Percentiles rank a stretch among this genome's conserved stretches.
These are phyloP conservation scores for Eutrema heterophyllum DNA, from an alignment of 345 rosid genomes.

Conservation along the genomic window DNA sequence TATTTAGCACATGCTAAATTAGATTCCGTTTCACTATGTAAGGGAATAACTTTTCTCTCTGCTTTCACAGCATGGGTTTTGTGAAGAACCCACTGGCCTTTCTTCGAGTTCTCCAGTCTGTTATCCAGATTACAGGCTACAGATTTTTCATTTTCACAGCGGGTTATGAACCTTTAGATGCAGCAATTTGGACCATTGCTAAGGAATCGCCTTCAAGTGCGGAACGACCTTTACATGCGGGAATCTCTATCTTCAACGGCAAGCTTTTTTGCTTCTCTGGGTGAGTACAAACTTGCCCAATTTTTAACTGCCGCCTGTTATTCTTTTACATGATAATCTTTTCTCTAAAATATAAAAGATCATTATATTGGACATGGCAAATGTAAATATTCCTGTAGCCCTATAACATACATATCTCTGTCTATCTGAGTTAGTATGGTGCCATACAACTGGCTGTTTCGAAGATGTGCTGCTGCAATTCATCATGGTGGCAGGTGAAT, in stretches of 20 bases:
- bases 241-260: conserved; percentile 42
- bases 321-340: not conserved
- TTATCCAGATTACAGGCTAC: conserved; percentile 38
- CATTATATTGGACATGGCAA: not conserved
- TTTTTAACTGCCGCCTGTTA: not conserved
- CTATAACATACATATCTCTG: not conserved
- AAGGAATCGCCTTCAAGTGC: conserved; percentile 17
- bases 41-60: not conserved
- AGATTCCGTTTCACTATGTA: not conserved
- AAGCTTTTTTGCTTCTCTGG: conserved; percentile 58
- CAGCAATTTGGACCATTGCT: conserved; percentile 37
- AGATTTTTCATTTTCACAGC: conserved; percentile 57
- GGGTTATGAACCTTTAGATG: conserved; percentile 50
- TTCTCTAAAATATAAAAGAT: not conserved
- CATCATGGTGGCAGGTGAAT: conserved; percentile 94
- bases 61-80: conserved; percentile 59
- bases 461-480: conserved; percentile 66
- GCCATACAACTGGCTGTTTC: conserved; percentile 68
- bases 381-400: not conserved
- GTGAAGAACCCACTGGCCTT: conserved; percentile 49
- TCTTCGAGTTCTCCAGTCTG: conserved; percentile 49
- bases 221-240: conserved; percentile 26
- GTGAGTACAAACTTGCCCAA: conserved; percentile 33
- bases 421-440: conserved; percentile 43
- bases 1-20: not conserved